Percentiles rank a stretch among this genome's conserved stretches.
Evolutionary conservation across 176 grass and related monocot species (phyloP).

Genomic region (Miscanthus lutarioriparius): DNA sequence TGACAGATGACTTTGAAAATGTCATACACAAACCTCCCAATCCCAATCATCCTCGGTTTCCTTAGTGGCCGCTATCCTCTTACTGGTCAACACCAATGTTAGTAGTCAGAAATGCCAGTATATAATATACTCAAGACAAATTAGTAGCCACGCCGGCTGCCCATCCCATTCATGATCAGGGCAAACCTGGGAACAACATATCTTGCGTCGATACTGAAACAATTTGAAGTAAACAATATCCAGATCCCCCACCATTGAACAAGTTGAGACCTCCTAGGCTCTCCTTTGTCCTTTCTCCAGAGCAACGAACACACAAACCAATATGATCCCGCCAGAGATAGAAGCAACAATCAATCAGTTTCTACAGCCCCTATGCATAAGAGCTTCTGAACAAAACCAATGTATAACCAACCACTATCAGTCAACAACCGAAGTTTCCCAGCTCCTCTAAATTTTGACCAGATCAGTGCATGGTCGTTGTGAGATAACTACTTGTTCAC

Average conservation of each 20-base stretch:
- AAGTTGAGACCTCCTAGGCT: not conserved
- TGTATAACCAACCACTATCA: conserved; percentile 23
- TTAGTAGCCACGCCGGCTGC: not conserved
- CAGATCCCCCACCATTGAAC: not conserved
- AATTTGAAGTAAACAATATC: not conserved
- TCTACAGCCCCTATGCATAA: not conserved
- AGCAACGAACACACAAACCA: conserved; percentile 18
- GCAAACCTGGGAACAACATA: conserved; percentile 18
- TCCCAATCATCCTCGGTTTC: not conserved
- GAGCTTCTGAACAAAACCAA: not conserved
- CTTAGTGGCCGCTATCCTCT: not conserved
- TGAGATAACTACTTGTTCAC: not conserved
- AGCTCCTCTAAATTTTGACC: not conserved
- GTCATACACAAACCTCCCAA: conserved; percentile 7
- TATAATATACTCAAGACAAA: conserved; percentile 16
- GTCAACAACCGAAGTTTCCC: not conserved
- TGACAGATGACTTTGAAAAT: conserved; percentile 23
- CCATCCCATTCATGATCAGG: not conserved
- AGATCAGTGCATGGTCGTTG: conserved; percentile 8
- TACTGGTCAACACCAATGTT: conserved; percentile 10
- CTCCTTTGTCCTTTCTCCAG: conserved; percentile 3
- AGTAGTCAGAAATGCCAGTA: not conserved
- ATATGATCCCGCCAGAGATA: not conserved
- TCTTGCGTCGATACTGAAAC: not conserved
- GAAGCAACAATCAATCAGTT: not conserved